Base-by-base conservation (phyloP, 2,329 filamentous ascomycete species). In the Fonsecaea monophora region DNA sequence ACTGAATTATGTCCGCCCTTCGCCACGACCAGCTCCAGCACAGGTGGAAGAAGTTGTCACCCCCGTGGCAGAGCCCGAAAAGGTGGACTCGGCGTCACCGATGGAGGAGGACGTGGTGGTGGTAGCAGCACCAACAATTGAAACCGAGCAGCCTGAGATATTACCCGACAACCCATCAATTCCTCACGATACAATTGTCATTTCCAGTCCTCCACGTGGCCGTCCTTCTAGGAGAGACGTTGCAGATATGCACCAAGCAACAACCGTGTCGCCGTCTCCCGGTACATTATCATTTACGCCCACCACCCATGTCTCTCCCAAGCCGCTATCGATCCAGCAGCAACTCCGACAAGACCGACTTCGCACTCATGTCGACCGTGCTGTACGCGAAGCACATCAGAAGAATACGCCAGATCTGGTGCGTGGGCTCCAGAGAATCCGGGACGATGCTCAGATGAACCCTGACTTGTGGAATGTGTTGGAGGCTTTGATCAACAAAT, bases 131-230 rank as follows among this genome's bases (percentile, higher is more conserved):
- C 25, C 25, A 25, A 25, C 45, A 50, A 25, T 12, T 50, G 45
- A 50, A 21, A 21, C 45, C 45, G 59, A 61, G 45, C 59, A 69
- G 60, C 54, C 69, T 40, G 70, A 67, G 25, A 67, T 50, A 53
- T 57, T 64, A 42, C 45, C 60, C 15, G 59, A 63, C 18, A 56
- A 62, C 15, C 61, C 68, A 15, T 53, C 65, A 37, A 65, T 64
- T 50, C 53, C 48, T 30, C 60, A 55, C n/a, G 64, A 71, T 54
- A 64, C 70, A 4, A 64, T 68, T 18, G 45, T 69, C 55, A 69
- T 73, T 62, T 66, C 70, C 18, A 73, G 70, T 68, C 71, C 71
- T 2, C 70, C 71, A 30, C 69, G 71, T 57, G 71, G 71, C 40
- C 68, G 71, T 37, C 71, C 70, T 8, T 60, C 71, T 10, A 64